Base-by-base conservation (phyloP, 345 rosid genomes). In the Lagerstroemia speciosa region DNA sequence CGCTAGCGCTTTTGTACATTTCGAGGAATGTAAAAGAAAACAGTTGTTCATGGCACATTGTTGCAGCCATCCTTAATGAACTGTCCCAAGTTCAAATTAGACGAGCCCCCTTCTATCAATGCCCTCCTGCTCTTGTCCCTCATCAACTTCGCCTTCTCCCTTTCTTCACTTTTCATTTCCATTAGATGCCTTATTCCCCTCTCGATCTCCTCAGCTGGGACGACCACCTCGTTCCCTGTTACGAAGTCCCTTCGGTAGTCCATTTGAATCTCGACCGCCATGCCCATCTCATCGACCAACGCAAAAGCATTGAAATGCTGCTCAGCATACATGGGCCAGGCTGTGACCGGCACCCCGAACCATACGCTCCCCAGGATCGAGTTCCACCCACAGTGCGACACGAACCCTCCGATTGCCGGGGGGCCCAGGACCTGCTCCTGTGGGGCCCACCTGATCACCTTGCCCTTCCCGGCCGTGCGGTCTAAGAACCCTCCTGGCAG, bases 351-450 rank as follows among this genome's bases (percentile, higher is more conserved):
- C 29, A 83, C 84, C 2, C 85, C 87, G 24, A 77, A 81, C 88
- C 88, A 83, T 27, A 85, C 33, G 30, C 86, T 82, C 73, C 86
- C 91, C 5, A 86, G 31, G 0, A 36, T 76, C 0, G 94, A 88
- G 62, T 86, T 84, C 91, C 91, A 84, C 5, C 91, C 88, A 9
- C 88, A 82, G 27, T 88, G 89, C 6, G 87, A 77, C 17, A 88
- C 87, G 27, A 86, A 88, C 2, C 89, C 89, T 16, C 82, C 85
- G 1, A 79, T 20, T 1, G 82, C 65, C 12, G 17, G 40, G 70
- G 71, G 77, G 12, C 52, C 77, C 29, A 78, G 65, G 2, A 74
- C 55, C 0, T 45, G 40, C n/a, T 45, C 78, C 26, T 75, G 75
- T 19, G 86, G 91, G 8, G 89, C 87, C 93, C 89, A 86, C 38